Evolutionary conservation across 2,329 filamentous ascomycete species (phyloP).

Genomic region (Paraphoma chrysanthemicola): DNA sequence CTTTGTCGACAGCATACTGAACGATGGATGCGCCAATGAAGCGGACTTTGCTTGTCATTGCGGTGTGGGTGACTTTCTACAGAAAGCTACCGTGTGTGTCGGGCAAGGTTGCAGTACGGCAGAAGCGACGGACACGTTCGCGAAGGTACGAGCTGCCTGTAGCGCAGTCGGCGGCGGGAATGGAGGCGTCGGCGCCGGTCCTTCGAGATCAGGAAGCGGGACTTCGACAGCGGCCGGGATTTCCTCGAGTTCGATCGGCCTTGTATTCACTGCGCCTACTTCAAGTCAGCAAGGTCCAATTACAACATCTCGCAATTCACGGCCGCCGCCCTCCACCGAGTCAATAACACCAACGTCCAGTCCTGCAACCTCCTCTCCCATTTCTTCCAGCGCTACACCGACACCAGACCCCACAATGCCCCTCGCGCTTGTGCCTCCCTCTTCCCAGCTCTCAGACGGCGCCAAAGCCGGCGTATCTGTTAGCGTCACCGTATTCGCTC

Average conservation of each 20-base stretch:
- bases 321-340: no score
- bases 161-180: background rate
- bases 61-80: slow-evolving; percentile 9
- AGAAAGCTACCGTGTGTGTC: slow-evolving; percentile 15
- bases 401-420: slow-evolving; percentile 15
- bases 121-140: slow-evolving; percentile 10
- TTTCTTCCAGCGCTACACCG: background rate
- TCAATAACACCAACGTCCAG: background rate
- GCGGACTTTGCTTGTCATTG: slow-evolving; percentile 31
- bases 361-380: background rate
- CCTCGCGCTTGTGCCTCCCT: slow-evolving; percentile 13
- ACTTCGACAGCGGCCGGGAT: background rate
- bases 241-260: background rate
- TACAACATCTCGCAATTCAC: background rate
- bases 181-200: background rate
- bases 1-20: slow-evolving; percentile 20
- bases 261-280: background rate
- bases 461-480: slow-evolving; percentile 34
- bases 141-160: slow-evolving; percentile 11
- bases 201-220: background rate
- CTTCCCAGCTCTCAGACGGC: slow-evolving; percentile 20
- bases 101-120: slow-evolving; percentile 10
- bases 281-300: background rate
- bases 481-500: slow-evolving; percentile 17
- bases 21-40: slow-evolving; percentile 23